A percentile compares a stretch with the other conserved stretches of the same genome.
Conservation (phyloP, 2,329 filamentous ascomycete genomes). For the Chrysosporium queenslandicum region DNA sequence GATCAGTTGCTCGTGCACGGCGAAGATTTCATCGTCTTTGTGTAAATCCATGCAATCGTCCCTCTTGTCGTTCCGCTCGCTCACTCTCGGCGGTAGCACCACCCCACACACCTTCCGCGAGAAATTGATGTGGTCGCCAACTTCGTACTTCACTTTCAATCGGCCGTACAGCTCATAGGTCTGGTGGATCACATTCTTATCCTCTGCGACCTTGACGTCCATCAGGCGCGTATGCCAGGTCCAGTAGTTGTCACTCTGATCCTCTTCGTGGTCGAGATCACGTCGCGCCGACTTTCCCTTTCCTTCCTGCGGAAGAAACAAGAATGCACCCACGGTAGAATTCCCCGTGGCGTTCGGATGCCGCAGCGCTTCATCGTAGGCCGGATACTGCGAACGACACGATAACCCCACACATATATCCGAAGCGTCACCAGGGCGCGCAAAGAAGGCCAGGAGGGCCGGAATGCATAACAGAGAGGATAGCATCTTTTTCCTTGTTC, state of each 20-base stretch:
- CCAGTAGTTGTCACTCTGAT: background rate
- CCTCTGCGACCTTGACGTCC: background rate
- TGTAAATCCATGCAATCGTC: conserved; percentile 1
- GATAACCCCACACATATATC: background rate
- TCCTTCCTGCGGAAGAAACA: background rate
- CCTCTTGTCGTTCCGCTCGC: background rate
- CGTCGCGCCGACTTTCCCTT: no score
- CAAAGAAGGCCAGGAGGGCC: background rate
- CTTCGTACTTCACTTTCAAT: background rate
- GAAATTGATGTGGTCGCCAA: background rate
- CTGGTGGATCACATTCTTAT: conserved; percentile 1
- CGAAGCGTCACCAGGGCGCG: background rate
- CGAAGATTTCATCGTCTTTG: background rate
- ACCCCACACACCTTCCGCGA: conserved; percentile 11
- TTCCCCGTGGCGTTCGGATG: background rate
- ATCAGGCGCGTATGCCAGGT: background rate
- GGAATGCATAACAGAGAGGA: no score
- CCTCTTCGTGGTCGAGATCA: background rate
- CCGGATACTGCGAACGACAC: background rate
- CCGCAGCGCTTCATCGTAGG: background rate
- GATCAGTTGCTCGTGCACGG: conserved; percentile 1
- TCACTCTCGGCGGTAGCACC: background rate
- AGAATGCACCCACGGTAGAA: background rate
- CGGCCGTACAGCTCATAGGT: conserved; percentile 5
- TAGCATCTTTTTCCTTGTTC: no score